A percentile compares a stretch with the other conserved stretches of the same genome.
Conservation (phyloP, 306 rosid species). For the Dalbergia cochinchinensis region DNA sequence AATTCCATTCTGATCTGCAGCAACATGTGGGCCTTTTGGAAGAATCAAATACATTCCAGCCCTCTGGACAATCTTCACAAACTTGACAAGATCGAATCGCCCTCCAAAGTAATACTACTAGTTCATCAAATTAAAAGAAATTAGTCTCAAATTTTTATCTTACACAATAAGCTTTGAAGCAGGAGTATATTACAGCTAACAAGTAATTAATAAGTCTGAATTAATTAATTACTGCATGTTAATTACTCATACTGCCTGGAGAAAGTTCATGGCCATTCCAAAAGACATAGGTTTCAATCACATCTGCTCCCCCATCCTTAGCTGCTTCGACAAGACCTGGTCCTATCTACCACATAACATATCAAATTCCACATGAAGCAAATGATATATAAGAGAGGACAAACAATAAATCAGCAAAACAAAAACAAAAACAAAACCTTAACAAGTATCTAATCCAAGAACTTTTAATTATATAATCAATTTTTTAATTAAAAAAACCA, state of each 20-base stretch:
- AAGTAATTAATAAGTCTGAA: slow-evolving; percentile 12
- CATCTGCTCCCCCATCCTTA: slow-evolving; percentile 84
- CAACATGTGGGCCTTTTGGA: slow-evolving; percentile 58
- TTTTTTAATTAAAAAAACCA: too few species aligned
- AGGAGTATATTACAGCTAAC: background rate
- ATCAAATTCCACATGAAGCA: too few species aligned
- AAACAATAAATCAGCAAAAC: slow-evolving; percentile 12
- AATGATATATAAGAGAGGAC: background rate
- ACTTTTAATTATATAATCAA: background rate
- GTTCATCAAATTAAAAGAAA: slow-evolving; percentile 1
- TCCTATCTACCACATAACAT: slow-evolving; percentile 70
- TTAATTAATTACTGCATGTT: background rate
- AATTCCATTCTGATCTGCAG: slow-evolving; percentile 67
- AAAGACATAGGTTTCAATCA: slow-evolving; percentile 89
- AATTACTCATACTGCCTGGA: slow-evolving; percentile 56
- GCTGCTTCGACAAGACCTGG: slow-evolving; percentile 81
- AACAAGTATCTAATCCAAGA: background rate
- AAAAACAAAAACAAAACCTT: slow-evolving; percentile 20
- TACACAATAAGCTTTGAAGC: background rate
- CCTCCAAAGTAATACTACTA: slow-evolving; percentile 62
- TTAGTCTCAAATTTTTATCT: background rate
- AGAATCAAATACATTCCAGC: slow-evolving; percentile 57
- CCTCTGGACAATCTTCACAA: slow-evolving; percentile 53
- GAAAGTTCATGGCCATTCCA: slow-evolving; percentile 97
- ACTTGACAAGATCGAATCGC: slow-evolving; percentile 57